These are phyloP conservation scores for Arctostaphylos glauca DNA, from an alignment of 148 eudicot genomes.

Conservation along the genomic window DNA sequence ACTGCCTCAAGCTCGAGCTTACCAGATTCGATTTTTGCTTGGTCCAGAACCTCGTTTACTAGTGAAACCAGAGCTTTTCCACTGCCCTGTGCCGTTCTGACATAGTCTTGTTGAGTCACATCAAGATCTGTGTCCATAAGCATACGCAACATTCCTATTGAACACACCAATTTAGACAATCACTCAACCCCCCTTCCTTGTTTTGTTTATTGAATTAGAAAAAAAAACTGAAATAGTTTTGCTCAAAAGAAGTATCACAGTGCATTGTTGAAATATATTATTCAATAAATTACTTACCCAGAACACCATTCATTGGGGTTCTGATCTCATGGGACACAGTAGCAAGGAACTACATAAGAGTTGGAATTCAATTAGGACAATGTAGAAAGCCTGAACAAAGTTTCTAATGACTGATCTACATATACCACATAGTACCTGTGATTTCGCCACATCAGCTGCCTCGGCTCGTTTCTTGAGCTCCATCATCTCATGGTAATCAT, in stretches of 20 bases:
- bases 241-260: background rate
- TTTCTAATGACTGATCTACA: background rate
- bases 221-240: background rate
- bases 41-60: conserved; percentile 92
- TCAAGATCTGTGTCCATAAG: conserved; percentile 88
- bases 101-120: conserved; percentile 92
- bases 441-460: conserved; percentile 95
- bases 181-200: background rate
- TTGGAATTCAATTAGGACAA: conserved; percentile 19
- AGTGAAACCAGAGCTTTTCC: conserved; percentile 94
- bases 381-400: background rate
- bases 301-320: conserved; percentile 98
- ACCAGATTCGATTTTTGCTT: conserved; percentile 95
- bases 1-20: conserved; percentile 91
- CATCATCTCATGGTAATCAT: conserved; percentile 73
- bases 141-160: conserved; percentile 93
- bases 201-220: background rate
- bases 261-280: background rate
- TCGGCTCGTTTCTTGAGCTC: conserved; percentile 85
- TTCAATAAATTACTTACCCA: conserved; percentile 45
- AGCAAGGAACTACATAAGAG: conserved; percentile 76
- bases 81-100: conserved; percentile 89
- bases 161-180: conserved; percentile 1
- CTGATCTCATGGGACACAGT: conserved; percentile 98
- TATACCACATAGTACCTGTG: conserved; percentile 46